Evolutionary conservation across 2,329 filamentous ascomycete genomes (phyloP), one percentile per base, ranked within the genome.

Genomic region (Colletotrichum sansevieriae): DNA sequence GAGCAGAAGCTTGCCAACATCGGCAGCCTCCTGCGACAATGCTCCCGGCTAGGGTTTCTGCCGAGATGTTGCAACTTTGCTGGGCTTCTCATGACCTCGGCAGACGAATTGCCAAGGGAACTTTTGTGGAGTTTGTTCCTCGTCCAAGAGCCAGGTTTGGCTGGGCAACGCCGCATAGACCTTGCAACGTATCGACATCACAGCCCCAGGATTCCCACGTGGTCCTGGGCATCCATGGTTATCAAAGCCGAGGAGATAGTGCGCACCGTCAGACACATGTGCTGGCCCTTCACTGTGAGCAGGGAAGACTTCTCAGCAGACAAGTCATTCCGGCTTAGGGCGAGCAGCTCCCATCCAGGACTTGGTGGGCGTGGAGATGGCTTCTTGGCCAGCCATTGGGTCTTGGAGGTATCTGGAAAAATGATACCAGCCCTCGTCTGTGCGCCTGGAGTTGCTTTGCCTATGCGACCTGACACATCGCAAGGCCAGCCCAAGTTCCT

Each of bases 161-260:
- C 15, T 15, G 37, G 2, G 29, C 7, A 29, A 29, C 7, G 29
- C 29, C 8, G 8, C 9, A 2, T 8, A 29, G 29, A 9, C 29
- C 8, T 39, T 5, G 11, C 10, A 15, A 35, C 33, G 15, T 51
- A 52, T 13, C 63, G 56, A 2, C 25, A 37, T 60, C 55, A 59
- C 22, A 60, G 41, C 20, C 15, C 13, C n/a, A 20, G n/a, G 9
- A 61, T 65, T n/a, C 63, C 63, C 3, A 60, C 54, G 3, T 65
- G 63, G 63, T 65, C 63, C 12, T 65, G 63, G 63, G 63, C 46
- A 22, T 65, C 63, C 46, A 65, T 65, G 55, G 35, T 60, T 12
- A 22, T 65, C 4, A n/a, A 10, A n/a, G 6, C 29, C 29, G 29
- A 9, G 15, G 15, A 46, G 1, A 20, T 20, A 9, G 29, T 8